Percentiles rank a stretch among this genome's conserved stretches.
Conservation (phyloP, 176 grass and related monocot species). For the Aegilops tauschii region DNA sequence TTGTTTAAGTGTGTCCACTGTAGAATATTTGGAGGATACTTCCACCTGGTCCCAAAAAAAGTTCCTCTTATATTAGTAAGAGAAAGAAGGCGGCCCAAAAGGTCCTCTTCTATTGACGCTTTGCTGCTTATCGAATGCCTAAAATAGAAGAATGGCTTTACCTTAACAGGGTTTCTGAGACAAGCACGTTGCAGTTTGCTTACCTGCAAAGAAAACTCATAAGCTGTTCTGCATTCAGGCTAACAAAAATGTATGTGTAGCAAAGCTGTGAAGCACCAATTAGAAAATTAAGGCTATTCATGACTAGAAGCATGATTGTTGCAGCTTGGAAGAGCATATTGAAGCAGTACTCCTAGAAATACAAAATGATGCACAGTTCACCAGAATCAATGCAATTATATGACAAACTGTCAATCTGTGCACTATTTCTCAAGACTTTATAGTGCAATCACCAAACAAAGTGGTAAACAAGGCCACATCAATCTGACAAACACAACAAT, state of each 20-base stretch:
- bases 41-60: conserved; percentile 53
- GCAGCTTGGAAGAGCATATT: background rate
- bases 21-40: conserved; percentile 77
- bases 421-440: background rate
- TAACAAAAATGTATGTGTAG: background rate
- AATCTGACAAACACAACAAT: background rate
- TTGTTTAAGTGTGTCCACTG: conserved; percentile 84
- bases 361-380: background rate
- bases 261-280: background rate
- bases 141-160: conserved; percentile 22
- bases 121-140: background rate
- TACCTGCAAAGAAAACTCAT: conserved; percentile 46
- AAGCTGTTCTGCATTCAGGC: conserved; percentile 17
- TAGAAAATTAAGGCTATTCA: background rate
- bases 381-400: background rate
- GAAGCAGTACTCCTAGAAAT: background rate
- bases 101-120: background rate
- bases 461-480: background rate
- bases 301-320: background rate
- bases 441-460: background rate
- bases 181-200: conserved; percentile 88
- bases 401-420: background rate
- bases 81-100: background rate
- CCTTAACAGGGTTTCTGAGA: conserved; percentile 94
- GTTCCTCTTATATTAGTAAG: conserved; percentile 8